Evolutionary conservation across 139 green algal species (phyloP), one percentile per base, ranked within the genome.

Genomic region (Limnomonas spitsbergensis): DNA sequence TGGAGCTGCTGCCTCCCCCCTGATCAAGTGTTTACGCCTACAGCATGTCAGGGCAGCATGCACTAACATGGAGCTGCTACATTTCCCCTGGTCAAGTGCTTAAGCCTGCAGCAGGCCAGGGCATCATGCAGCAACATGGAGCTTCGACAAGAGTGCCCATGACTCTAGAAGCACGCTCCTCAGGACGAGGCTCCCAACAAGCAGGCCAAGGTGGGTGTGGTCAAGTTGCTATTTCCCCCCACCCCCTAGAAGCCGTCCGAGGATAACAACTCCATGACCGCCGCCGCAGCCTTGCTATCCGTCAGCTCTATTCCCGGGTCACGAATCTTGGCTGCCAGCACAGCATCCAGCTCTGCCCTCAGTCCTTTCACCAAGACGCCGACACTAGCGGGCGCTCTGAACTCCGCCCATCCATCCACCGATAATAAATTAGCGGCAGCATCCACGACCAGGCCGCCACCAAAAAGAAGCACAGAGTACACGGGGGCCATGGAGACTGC

Each of bases 391-490:
- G 67, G 79, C 27, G 72, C 91, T 68, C 88, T 90, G 84, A 97
- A 95, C 38, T 74, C 76, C 0, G 86, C 88, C 87, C 84, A 93
- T 38, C 82, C 87, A 70, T 92, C 91, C 32, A 94, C 69, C 35
- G 75, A 80, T 7, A 94, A 32, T n/a, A 87, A 74, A 1, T 86
- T 84, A 26, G 79, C 37, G 32, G 80, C 76, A 56, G 89, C 82
- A 32, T 91, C 52, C 40, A 95, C 82, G 27, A 39, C 81, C 29
- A 95, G 53, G 34, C 86, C 73, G 34, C 93, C 94, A 2, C 92
- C 93, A 84, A 97, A 97, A 3, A 96, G 84, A 66, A 97, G 84
- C 75, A 97, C 73, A 0, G 92, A 86, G 81, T 96, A 98, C 1
- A 93, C 79, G 3, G 91, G 83, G 3, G 52, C 70, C 86, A 73